Evolutionary conservation across 176 grass and related monocot species (phyloP), one percentile per base, ranked within the genome.

Genomic region (Guadua angustifolia): DNA sequence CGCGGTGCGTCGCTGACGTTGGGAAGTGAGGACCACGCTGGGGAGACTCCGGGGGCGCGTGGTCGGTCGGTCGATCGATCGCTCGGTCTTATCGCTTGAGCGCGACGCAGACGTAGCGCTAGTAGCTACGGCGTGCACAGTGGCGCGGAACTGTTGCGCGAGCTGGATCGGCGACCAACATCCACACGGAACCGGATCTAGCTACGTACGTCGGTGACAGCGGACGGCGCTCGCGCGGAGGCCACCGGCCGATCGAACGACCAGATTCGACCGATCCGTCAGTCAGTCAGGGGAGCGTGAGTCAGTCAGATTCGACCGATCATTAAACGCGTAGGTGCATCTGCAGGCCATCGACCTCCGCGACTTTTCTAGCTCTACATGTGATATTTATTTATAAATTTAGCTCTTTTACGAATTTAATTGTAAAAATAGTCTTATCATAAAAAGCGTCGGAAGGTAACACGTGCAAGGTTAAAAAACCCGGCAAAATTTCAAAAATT

Each of bases 141-240:
- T 65, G 12, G 29, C 62, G 58, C 22, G 58, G 25, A 16, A 53
- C 29, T 42, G 52, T 58, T 8, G 38, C 22, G 21, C 39, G 58
- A 64, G 58, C 75, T 64, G 75, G 58, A 47, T 78, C 58, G 57
- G 57, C 24, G 29, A 47, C 75, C 4, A 29, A 11, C 40, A 21
- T 9, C 75, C 40, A 40, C 19, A 2, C 19, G 53, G 18, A 29
- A 29, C 3, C 55, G 21, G 56, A 58, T 22, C 7, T 4, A n/a
- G 17, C 52, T 58, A 5, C 57, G 9, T 25, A 17, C 75, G 56
- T 45, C 75, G 75, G 56, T 45, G 75, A 62, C 55, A 78, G 56
- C 75, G 75, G 56, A 56, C 38, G 55, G 9, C 50, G 66, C 59
- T 1, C 25, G 24, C 12, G 24, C 5, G 12, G 22, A 61, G 22